Conservation (phyloP, 768 basidiomycete genomes). For the Hygrocybe coccinea region DNA sequence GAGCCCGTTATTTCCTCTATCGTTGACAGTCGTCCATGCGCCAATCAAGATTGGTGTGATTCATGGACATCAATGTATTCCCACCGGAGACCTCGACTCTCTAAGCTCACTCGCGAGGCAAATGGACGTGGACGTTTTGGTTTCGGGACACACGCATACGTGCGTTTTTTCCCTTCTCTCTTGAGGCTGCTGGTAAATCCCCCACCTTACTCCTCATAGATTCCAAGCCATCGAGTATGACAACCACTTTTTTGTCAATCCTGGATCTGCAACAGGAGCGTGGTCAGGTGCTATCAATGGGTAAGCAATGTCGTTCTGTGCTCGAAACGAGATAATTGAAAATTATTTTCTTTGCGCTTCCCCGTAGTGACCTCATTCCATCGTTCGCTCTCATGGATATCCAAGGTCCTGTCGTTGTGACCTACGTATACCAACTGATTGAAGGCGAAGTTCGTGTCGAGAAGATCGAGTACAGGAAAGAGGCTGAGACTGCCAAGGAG, state of each 20-base stretch:
- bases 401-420: conserved; percentile 94
- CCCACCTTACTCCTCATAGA: conserved; percentile 32
- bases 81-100: conserved; percentile 89
- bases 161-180: conserved; percentile 37
- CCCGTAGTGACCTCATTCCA: conserved; percentile 72
- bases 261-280: conserved; percentile 91
- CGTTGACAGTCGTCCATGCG: conserved; percentile 71
- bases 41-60: conserved; percentile 90
- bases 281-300: conserved; percentile 76
- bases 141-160: conserved; percentile 94
- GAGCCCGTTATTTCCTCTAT: conserved; percentile 72
- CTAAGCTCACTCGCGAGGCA: conserved; percentile 83
- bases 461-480: conserved; percentile 77
- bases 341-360: conserved; percentile 12
- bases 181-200: neutral
- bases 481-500: conserved; percentile 37
- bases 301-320: conserved; percentile 34
- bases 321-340: neutral
- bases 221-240: conserved; percentile 94
- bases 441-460: conserved; percentile 92
- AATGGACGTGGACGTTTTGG: conserved; percentile 95
- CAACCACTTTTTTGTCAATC: conserved; percentile 91
- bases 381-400: conserved; percentile 98
- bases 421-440: conserved; percentile 93
- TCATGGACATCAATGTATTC: conserved; percentile 91